Percentiles rank a stretch among this genome's conserved stretches.
Evolutionary conservation across 441 rosid species (phyloP).

Genomic region (Arabidopsis lyrata): DNA sequence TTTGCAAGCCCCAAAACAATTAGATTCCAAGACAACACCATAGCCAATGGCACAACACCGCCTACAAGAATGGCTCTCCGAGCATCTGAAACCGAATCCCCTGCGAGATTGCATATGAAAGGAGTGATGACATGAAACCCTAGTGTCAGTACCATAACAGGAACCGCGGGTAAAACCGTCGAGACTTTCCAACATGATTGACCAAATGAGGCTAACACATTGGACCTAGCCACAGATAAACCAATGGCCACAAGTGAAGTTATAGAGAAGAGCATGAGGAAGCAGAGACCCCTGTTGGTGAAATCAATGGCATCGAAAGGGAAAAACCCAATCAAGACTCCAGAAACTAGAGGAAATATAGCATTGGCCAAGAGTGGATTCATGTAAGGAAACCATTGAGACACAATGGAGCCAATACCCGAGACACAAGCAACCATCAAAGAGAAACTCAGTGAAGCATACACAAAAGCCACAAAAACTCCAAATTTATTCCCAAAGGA

Average conservation of each 20-base stretch:
- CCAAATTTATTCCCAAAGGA: conserved; percentile 76
- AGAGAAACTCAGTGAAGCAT: conserved; percentile 86
- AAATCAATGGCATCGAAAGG: conserved; percentile 73
- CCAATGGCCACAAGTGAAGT: conserved; percentile 73
- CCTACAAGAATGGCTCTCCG: conserved; percentile 76
- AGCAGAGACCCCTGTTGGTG: conserved; percentile 68
- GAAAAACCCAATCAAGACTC: conserved; percentile 60
- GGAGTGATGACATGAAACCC: conserved; percentile 96
- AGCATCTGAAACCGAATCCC: conserved; percentile 67
- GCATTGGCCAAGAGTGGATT: conserved; percentile 65
- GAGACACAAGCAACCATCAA: conserved; percentile 89
- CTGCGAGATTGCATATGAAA: conserved; percentile 84
- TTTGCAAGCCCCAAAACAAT: conserved; percentile 89
- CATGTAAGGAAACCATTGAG: conserved; percentile 81
- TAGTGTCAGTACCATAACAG: conserved; percentile 83
- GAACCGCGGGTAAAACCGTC: conserved; percentile 81
- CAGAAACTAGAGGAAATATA: conserved; percentile 67
- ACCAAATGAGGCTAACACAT: conserved; percentile 65
- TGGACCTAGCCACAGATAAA: conserved; percentile 74
- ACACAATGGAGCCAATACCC: conserved; percentile 83
- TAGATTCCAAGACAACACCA: conserved; percentile 92
- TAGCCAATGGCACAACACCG: conserved; percentile 72
- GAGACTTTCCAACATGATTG: conserved; percentile 70
- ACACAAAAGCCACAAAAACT: conserved; percentile 73
- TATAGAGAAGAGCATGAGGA: conserved; percentile 78